A percentile compares a stretch with the other conserved stretches of the same genome.
Evolutionary conservation across 73 alveolate genomes (phyloP).

Genomic region (Paramecium octaurelia): DNA sequence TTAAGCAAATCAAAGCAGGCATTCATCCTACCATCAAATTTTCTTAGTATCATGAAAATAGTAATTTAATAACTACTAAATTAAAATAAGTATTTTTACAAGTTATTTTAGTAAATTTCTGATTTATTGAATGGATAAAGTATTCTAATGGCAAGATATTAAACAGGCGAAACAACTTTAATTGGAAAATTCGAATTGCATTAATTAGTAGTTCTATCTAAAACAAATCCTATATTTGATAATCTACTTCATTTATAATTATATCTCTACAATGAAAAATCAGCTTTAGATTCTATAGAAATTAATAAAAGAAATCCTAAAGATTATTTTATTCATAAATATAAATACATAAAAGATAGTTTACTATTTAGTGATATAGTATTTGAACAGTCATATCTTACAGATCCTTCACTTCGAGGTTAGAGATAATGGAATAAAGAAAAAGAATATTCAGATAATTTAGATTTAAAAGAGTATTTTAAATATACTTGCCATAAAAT

Average conservation of each 20-base stretch:
- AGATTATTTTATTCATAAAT: not conserved
- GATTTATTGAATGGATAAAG: not conserved
- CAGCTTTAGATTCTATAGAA: not conserved
- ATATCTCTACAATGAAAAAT: not conserved
- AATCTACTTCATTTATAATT: constrained; percentile 19
- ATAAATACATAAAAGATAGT: not conserved
- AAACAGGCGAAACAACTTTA: not conserved
- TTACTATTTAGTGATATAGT: not conserved
- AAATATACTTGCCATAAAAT: constrained; percentile 36
- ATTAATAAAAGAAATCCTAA: not conserved
- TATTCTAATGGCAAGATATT: constrained; percentile 3
- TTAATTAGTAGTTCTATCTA: not conserved
- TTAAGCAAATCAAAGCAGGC: not conserved
- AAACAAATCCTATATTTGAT: not conserved
- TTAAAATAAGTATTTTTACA: not conserved
- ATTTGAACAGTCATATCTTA: not conserved
- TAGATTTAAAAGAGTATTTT: not conserved
- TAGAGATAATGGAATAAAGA: not conserved
- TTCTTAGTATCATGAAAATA: not conserved
- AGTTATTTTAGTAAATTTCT: not conserved
- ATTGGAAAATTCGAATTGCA: not conserved
- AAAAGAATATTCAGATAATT: not conserved
- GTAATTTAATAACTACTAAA: not conserved
- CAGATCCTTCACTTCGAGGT: constrained; percentile 30
- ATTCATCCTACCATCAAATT: not conserved